Percentiles rank a stretch among this genome's conserved stretches.
Evolutionary conservation across 345 rosid species (phyloP).

Genomic region (Eucalyptus sp.): DNA sequence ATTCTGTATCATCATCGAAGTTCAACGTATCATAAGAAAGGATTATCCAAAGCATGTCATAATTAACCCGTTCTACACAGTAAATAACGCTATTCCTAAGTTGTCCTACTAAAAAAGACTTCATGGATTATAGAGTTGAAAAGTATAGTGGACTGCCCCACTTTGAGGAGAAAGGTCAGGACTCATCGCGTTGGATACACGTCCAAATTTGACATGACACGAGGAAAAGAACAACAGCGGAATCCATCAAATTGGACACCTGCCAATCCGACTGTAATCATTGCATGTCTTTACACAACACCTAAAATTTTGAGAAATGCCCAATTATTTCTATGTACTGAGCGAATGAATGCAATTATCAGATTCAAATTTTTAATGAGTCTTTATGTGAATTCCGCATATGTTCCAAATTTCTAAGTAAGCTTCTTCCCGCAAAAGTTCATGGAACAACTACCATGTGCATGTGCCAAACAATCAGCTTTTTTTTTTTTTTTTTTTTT

Average conservation of each 20-base stretch:
- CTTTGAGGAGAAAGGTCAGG: background rate
- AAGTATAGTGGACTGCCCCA: background rate
- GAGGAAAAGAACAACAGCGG: background rate
- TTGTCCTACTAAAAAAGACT: background rate
- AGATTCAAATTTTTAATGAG: background rate
- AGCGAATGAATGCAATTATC: background rate
- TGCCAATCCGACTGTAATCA: background rate
- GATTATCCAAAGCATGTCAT: background rate
- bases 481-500: background rate
- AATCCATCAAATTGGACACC: background rate
- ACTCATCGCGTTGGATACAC: background rate
- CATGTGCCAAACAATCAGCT: background rate
- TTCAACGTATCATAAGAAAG: background rate
- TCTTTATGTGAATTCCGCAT: background rate
- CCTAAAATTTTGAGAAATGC: background rate
- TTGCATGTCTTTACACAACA: background rate
- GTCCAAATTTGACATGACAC: background rate
- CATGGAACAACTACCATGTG: background rate
- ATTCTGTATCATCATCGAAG: background rate
- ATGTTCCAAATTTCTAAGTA: background rate
- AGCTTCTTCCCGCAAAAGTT: background rate
- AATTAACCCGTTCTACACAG: background rate
- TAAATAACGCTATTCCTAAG: background rate
- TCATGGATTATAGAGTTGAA: background rate
- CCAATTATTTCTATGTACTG: background rate